Evolutionary conservation across 148 eudicot species (phyloP).

Genomic region (Beta vulgaris): DNA sequence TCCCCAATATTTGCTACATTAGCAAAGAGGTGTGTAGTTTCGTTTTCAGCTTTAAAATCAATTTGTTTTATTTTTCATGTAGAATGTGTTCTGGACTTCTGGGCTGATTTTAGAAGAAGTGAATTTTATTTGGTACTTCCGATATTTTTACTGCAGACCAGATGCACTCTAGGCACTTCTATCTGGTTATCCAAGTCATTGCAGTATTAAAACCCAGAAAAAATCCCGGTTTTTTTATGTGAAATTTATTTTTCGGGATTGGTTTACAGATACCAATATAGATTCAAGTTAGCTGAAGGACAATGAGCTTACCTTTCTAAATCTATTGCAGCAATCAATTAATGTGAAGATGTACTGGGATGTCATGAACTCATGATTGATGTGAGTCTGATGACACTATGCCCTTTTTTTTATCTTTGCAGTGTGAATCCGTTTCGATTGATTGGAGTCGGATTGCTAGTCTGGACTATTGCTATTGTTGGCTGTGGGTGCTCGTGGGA

Average conservation of each 20-base stretch:
- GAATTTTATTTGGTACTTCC: too few species aligned
- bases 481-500: conserved; percentile 79
- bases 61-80: conserved; percentile 6
- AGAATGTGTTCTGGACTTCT: neutral
- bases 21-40: conserved; percentile 59
- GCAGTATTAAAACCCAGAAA: neutral
- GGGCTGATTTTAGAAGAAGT: neutral
- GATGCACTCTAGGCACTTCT: too few species aligned
- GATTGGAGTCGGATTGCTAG: conserved; percentile 87
- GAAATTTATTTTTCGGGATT: neutral
- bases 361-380: neutral
- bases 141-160: too few species aligned
- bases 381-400: neutral
- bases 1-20: conserved; percentile 86
- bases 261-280: neutral
- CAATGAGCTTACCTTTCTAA: neutral
- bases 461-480: conserved; percentile 78
- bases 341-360: neutral
- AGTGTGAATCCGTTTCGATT: conserved; percentile 95
- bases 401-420: conserved; percentile 33
- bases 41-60: neutral
- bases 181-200: too few species aligned
- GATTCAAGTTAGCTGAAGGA: neutral
- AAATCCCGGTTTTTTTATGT: neutral
- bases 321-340: neutral